phyloP scores from a whole-genome alignment of 805 yeast species.

The Tetrapisispora arboricola region DNA sequence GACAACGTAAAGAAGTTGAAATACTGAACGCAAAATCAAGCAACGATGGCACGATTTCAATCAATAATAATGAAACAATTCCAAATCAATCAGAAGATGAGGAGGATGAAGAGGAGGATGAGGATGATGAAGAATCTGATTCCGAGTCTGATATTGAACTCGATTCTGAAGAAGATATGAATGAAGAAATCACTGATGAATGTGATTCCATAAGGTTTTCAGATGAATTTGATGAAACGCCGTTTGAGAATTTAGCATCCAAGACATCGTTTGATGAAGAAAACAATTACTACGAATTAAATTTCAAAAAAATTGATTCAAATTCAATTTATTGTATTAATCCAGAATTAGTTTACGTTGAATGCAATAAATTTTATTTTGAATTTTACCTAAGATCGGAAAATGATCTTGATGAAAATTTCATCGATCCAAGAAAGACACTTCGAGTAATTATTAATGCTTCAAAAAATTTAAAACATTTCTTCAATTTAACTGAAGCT shows the following conservation, averaged over 20 bases:
- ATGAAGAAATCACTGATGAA: not conserved
- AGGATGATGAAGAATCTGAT: not conserved
- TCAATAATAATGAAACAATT: no score
- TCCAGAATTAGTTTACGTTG: not conserved
- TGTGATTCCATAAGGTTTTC: not conserved
- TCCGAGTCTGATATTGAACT: not conserved
- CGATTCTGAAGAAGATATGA: not conserved
- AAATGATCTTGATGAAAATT: not conserved
- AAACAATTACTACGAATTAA: not conserved
- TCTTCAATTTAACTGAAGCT: slow-evolving; percentile 1
- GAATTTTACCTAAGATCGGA: not conserved
- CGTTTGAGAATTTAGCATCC: not conserved
- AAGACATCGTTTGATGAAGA: not conserved
- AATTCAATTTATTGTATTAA: not conserved
- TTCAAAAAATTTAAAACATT: not conserved
- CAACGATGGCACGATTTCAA: not conserved
- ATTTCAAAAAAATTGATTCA: not conserved
- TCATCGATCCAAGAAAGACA: slow-evolving; percentile 3
- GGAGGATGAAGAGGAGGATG: not conserved
- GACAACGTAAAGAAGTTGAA: not conserved
- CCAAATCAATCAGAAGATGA: not conserved
- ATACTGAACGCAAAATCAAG: not conserved
- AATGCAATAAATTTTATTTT: not conserved
- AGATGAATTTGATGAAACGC: not conserved
- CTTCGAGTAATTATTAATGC: not conserved